Conservation (phyloP, 192 early-diverging fungal genomes). For the Linnemannia schmuckeri region DNA sequence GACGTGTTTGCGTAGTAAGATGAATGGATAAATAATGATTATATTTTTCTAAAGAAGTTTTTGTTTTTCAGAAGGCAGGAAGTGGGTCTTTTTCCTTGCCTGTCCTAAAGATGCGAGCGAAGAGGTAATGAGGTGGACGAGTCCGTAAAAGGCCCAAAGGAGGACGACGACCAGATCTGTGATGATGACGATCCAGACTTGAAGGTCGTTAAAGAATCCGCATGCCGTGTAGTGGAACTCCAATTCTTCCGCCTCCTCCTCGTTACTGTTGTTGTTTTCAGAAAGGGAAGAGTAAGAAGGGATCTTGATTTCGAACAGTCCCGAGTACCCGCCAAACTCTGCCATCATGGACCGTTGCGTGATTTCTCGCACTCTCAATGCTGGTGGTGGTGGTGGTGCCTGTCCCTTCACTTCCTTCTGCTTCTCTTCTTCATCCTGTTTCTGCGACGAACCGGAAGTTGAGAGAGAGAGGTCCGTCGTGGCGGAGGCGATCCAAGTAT, state of each 20-base stretch:
- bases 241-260: constrained; percentile 8
- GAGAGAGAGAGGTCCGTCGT: background rate
- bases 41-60: constrained; percentile 9
- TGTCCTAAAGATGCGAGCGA: background rate
- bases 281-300: background rate
- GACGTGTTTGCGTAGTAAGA: background rate
- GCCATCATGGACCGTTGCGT: constrained; percentile 77
- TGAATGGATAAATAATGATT: background rate
- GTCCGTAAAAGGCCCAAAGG: background rate
- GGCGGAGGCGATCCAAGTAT: background rate
- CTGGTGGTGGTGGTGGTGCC: background rate
- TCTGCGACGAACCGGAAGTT: background rate
- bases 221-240: constrained; percentile 65
- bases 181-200: constrained; percentile 59
- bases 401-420: background rate
- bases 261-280: background rate
- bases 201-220: constrained; percentile 60
- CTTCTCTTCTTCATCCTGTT: background rate
- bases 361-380: constrained; percentile 57
- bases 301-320: constrained; percentile 68
- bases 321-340: constrained; percentile 68
- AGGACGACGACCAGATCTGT: constrained; percentile 23
- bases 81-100: background rate
- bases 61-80: background rate
- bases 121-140: background rate